These are phyloP conservation scores for Colletotrichum trifolii DNA, from an alignment of 2,329 filamentous ascomycete species.

Conservation along the genomic window DNA sequence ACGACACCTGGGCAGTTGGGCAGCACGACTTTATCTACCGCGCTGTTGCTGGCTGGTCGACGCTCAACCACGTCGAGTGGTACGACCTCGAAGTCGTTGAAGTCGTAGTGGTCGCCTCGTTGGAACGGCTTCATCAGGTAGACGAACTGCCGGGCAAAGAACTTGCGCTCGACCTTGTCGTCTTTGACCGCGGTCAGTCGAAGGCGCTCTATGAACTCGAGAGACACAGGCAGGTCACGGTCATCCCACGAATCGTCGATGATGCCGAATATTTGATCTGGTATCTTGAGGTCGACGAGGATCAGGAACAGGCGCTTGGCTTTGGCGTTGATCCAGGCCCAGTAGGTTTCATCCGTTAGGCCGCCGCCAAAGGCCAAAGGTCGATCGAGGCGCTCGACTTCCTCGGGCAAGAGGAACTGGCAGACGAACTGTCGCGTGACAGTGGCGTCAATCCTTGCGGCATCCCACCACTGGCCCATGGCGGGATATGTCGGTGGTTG, in stretches of 20 bases:
- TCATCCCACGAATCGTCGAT: slow-evolving; percentile 84
- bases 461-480: slow-evolving; percentile 72
- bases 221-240: slow-evolving; percentile 75
- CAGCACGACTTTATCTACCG: slow-evolving; percentile 70
- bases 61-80: slow-evolving; percentile 75
- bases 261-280: slow-evolving; percentile 79
- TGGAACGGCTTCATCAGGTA: slow-evolving; percentile 75
- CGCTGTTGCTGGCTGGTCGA: slow-evolving; percentile 53
- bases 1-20: slow-evolving; percentile 68
- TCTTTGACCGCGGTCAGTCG: slow-evolving; percentile 69
- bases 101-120: slow-evolving; percentile 70
- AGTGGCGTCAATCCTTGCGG: slow-evolving; percentile 74
- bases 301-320: slow-evolving; percentile 78
- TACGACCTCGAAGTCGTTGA: slow-evolving; percentile 74
- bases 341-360: slow-evolving; percentile 78
- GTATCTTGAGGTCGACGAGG: slow-evolving; percentile 74
- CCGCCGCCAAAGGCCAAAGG: slow-evolving; percentile 76
- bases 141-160: slow-evolving; percentile 76
- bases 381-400: slow-evolving; percentile 70
- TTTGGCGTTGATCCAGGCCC: slow-evolving; percentile 79
- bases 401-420: slow-evolving; percentile 71
- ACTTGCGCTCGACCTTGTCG: slow-evolving; percentile 73
- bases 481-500: neutral
- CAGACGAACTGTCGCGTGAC: slow-evolving; percentile 76
- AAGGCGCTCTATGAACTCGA: slow-evolving; percentile 73